phyloP scores from a whole-genome alignment of 164 flowering plant species.

The Vitis labrusca region DNA sequence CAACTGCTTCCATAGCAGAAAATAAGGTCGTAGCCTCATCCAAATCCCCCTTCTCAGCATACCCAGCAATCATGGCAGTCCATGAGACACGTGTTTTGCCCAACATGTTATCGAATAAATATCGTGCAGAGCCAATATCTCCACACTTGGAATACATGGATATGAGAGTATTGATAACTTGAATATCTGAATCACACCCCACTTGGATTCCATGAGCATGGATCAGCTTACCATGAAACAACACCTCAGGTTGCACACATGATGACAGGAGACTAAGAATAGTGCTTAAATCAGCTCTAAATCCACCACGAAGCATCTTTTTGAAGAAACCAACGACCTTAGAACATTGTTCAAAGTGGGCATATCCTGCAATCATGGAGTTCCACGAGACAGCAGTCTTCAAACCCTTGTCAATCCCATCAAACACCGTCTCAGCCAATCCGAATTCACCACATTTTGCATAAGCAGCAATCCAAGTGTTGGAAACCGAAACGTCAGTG shows the following conservation, averaged over 20 bases:
- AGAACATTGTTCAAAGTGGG: slow-evolving; percentile 14
- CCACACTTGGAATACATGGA: slow-evolving; percentile 67
- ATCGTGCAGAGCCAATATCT: slow-evolving; percentile 36
- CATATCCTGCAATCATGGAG: slow-evolving; percentile 49
- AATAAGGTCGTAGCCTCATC: slow-evolving; percentile 51
- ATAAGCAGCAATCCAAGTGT: slow-evolving; percentile 59
- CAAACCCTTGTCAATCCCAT: slow-evolving; percentile 25
- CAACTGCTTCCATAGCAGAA: slow-evolving; percentile 42
- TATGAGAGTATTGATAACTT: slow-evolving; percentile 47
- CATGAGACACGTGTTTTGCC: slow-evolving; percentile 55
- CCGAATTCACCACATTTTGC: slow-evolving; percentile 48
- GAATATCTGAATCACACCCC: slow-evolving; percentile 39
- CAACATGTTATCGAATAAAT: slow-evolving; percentile 42
- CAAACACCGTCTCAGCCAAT: slow-evolving; percentile 44
- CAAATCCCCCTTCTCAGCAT: slow-evolving; percentile 48
- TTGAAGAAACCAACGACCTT: slow-evolving; percentile 31
- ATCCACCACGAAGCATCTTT: slow-evolving; percentile 35
- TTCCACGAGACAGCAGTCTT: slow-evolving; percentile 66
- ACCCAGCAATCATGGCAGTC: slow-evolving; percentile 62
- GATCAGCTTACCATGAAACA: slow-evolving; percentile 34
- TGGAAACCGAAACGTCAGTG: slow-evolving; percentile 45
- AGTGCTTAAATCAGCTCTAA: slow-evolving; percentile 50
- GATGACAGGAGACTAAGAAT: slow-evolving; percentile 50
- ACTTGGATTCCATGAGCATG: slow-evolving; percentile 47
- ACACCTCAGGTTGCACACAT: slow-evolving; percentile 27